Base-by-base conservation (phyloP, 2,329 filamentous ascomycete species). In the Aureobasidium pullulans region DNA sequence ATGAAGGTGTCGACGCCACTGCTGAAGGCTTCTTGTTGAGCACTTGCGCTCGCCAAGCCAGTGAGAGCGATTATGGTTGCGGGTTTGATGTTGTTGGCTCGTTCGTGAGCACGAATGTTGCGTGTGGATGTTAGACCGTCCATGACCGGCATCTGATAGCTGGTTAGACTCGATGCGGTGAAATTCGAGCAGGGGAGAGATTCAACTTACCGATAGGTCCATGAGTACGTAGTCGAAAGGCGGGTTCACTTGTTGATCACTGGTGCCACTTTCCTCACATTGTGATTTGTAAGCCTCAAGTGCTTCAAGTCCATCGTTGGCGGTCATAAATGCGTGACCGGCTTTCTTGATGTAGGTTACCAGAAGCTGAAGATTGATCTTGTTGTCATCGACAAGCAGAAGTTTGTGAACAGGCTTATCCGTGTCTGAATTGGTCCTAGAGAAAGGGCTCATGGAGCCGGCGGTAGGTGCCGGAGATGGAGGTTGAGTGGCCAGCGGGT, bases 171-270 rank as follows among this genome's bases (percentile, higher is more conserved):
- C 10, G n/a, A 42, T 15, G 7, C 9, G n/a, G 39, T 7, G 13
- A 5, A 29, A 42, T 8, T 2, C 13, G 39, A 42, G 39, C 23
- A 23, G 39, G 39, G 7, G 34, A 36, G 34, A 16, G 16, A 16
- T 8, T 8, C 39, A 28, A 28, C 42, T 23, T 44, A 44, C 42
- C 57, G 54, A 29, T 34, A 64, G 60, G 31, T 66, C 77, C 76
- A 80, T 80, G 11, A 80, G 72, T 1, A 80, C 73, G 46, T 77
- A 73, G 42, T 75, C 74, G 54, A 57, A 61, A 1, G 50, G 59
- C 6, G 57, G 19, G 10, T 59, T 46, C 13, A 10, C 23, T 16
- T n/a, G n/a, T 8, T 6, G 9, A 2, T 15, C 37, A 28, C 9
- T 39, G 16, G 31, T 34, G 13, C 10, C 16, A 6, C 7, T 48